Conservation (phyloP, 2,329 filamentous ascomycete genomes). For the Fusarium anguioides region DNA sequence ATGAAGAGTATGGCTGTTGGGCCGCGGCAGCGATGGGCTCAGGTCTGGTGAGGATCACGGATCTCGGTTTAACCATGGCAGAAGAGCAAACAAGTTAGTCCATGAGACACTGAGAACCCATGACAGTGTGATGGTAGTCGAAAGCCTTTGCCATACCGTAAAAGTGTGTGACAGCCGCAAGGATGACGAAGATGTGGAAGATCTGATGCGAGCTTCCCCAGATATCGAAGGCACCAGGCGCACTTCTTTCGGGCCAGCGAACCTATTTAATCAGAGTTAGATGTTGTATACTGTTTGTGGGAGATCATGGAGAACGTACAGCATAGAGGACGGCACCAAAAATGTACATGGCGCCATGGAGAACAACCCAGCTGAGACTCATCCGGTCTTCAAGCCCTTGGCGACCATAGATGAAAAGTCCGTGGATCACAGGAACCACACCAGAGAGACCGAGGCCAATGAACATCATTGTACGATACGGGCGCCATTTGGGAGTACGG, state of each 20-base stretch:
- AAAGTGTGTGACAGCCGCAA: constrained; percentile 85
- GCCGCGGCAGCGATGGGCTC: constrained; percentile 74
- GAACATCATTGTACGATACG: constrained; percentile 90
- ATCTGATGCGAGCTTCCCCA: constrained; percentile 96
- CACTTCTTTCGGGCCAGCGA: constrained; percentile 84
- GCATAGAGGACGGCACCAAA: constrained; percentile 88
- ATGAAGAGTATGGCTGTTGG: constrained; percentile 73
- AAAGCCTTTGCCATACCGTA: constrained; percentile 85
- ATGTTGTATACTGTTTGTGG: constrained; percentile 6
- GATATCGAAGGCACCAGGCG: constrained; percentile 85
- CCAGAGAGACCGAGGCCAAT: constrained; percentile 87
- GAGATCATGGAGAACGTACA: constrained; percentile 58
- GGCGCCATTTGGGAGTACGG: constrained; percentile 83
- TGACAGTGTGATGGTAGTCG: constrained; percentile 79
- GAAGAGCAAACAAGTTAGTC: constrained; percentile 33
- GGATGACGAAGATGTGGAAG: constrained; percentile 89
- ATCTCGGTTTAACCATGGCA: constrained; percentile 65
- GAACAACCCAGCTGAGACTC: constrained; percentile 81
- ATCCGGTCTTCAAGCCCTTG: constrained; percentile 76
- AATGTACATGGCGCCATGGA: constrained; percentile 87
- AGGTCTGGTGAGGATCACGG: constrained; percentile 73
- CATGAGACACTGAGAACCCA: constrained; percentile 62
- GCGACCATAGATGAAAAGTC: constrained; percentile 74
- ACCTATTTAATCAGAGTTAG: constrained; percentile 57
- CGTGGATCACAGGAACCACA: constrained; percentile 84